Percentiles rank a stretch among this genome's conserved stretches.
Evolutionary conservation across 2,329 filamentous ascomycete genomes (phyloP).

Genomic region (Ophiobolus disseminans): DNA sequence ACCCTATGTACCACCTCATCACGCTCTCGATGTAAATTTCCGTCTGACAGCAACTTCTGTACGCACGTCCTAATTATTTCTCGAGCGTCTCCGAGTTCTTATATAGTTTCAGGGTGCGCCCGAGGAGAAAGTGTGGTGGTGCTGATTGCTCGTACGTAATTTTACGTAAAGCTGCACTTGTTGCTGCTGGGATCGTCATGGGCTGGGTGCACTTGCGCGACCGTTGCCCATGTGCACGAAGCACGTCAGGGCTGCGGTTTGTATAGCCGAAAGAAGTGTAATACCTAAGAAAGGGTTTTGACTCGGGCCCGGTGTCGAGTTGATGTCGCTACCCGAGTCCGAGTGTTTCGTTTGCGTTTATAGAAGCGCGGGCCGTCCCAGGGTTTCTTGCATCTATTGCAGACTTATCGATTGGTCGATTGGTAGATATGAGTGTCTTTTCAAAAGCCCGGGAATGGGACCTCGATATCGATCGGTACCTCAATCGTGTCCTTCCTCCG

Average conservation of each 20-base stretch:
- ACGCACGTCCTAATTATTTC: neutral
- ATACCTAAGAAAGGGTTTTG: too few relatives aligned
- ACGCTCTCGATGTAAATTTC: too few relatives aligned
- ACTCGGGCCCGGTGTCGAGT: too few relatives aligned
- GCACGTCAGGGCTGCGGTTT: neutral
- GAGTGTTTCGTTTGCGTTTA: neutral
- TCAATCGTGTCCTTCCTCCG: slow-evolving; percentile 74
- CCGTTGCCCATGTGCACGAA: slow-evolving; percentile 3
- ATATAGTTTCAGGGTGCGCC: slow-evolving; percentile 3
- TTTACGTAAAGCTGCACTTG: slow-evolving; percentile 26
- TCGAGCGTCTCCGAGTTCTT: slow-evolving; percentile 5
- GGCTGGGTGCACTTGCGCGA: slow-evolving; percentile 1
- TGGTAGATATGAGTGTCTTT: slow-evolving; percentile 16
- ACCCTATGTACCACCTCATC: too few relatives aligned
- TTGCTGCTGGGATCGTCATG: slow-evolving; percentile 12
- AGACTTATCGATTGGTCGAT: too few relatives aligned
- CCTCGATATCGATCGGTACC: slow-evolving; percentile 78
- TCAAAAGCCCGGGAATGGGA: slow-evolving; percentile 46
- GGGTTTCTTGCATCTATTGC: too few relatives aligned
- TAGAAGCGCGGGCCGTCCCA: neutral
- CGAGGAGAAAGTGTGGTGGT: slow-evolving; percentile 31
- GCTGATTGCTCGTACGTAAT: slow-evolving; percentile 36
- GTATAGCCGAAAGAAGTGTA: neutral
- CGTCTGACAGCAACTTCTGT: too few relatives aligned
- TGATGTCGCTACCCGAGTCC: neutral